Base-by-base conservation (phyloP, 805 yeast species). In the Cyberlindnera misumaiensis region DNA sequence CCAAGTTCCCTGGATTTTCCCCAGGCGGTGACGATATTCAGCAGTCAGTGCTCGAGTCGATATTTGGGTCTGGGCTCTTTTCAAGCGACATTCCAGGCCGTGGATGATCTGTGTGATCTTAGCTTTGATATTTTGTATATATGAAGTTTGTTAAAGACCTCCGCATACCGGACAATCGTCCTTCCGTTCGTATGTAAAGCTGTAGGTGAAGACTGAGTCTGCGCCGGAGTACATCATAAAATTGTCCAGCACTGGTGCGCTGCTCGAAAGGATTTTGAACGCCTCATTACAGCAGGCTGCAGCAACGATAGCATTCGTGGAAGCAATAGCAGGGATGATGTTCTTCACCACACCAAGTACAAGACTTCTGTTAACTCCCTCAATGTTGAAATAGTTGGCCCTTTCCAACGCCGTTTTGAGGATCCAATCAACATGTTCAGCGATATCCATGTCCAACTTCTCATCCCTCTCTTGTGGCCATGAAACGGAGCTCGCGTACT, bases 261-360 rank as follows among this genome's bases (percentile, higher is more conserved):
- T 66, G 38, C 80, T 76, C 2, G 95, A 77, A 31, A 85, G 71
- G 17, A 88, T 66, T 54, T 89, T 89, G 59, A 86, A 75, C 2
- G 83, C 85, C 58, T 88, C 96, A 46, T 83, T 83, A 54, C 93
- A 83, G 56, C 95, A 84, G 5, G 87, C 71, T 0, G 93, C 94
- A 0, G 97, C 96, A 25, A 90, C 75, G 16, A 90, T 72, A 3
- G 97, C 95, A 58, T 93, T 90, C 0, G 97, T 89, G 2, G 95
- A 81, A 1, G 96, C 96, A 38, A 89, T 84, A 2, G 96, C 89
- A 0, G 98, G 98, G 9, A 90, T 83, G 43, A 90, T 89, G 52
- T 82, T 82, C 58, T 90, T 90, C 37, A 87, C 85, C 26, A 90
- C 94, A 0, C 97, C 97, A 37, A 85, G 68, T 0, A 93, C 79